phyloP scores from a whole-genome alignment of 2,329 filamentous ascomycete species.

The Clonostachys chloroleuca region DNA sequence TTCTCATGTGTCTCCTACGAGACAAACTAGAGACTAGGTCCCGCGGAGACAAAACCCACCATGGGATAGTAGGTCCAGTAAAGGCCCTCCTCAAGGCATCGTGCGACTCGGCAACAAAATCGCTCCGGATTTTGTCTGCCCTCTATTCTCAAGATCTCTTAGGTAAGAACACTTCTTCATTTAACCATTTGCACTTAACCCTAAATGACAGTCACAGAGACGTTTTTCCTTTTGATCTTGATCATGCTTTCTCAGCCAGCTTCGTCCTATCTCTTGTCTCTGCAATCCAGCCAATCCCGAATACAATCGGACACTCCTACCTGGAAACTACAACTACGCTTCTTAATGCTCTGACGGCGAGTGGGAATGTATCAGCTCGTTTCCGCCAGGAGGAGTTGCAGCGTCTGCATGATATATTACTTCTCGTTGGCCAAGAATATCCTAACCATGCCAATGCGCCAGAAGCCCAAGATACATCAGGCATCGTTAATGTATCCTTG shows the following conservation, averaged over 20 bases:
- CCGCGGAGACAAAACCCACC: background rate
- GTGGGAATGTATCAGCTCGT: background rate
- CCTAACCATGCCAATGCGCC: no score
- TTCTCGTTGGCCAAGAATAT: no score
- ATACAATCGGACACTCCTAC: background rate
- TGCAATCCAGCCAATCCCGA: background rate
- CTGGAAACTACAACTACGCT: background rate
- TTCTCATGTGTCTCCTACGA: background rate
- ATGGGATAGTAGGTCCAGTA: background rate
- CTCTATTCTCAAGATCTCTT: background rate
- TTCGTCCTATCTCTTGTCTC: background rate
- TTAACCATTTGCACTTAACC: background rate
- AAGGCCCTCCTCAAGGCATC: background rate
- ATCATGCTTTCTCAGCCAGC: background rate
- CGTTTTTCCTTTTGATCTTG: background rate
- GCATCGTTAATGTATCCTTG: no score
- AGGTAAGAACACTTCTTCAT: background rate
- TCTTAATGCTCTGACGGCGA: background rate
- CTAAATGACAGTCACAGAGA: background rate
- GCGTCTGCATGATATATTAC: background rate
- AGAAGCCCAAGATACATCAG: no score
- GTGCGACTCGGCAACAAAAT: background rate
- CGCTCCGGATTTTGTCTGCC: background rate
- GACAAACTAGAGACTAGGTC: background rate
- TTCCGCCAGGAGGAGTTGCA: background rate